Evolutionary conservation across 2,329 filamentous ascomycete species (phyloP), one percentile per base, ranked within the genome.

Genomic region (Teratosphaeria gauchensis): DNA sequence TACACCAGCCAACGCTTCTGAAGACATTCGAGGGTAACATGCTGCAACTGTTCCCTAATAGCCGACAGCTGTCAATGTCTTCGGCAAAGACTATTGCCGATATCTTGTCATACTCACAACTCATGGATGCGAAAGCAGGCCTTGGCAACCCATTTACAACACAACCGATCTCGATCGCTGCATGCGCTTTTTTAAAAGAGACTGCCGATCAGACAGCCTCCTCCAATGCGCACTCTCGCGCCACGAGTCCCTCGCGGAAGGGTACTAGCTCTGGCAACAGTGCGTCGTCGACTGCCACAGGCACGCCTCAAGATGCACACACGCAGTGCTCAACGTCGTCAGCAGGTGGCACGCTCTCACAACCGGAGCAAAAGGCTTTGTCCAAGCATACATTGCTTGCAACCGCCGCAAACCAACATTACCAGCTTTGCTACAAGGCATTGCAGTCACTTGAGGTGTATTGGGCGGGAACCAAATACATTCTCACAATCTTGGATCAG

Each of bases 51-150:
- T 84, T 90, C 42, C 84, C 87, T 0, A 89, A 94, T 68, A 94
- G 89, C 63, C 85, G 89, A 58, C 89, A 94, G 70, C 68, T 85
- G 4, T 90, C 88, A 61, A 92, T 92, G 87, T 92, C 88, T 14
- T 92, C 89, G 28, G 91, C 90, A 12, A 95, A 95, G 75, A 95
- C 90, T 0, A 94, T 95, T 61, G 90, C 89, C 35, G 90, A 95
- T 66, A 95, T 95, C 16, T 75, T 95, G 8, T 87, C 88, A 0
- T 95, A 95, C 71, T 89, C 90, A 0, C 89, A 95, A 68, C 76
- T 95, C 9, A 89, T 94, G 56, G 89, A 95, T 70, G 85, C 88
- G 0, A 91, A 89, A 71, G 92, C 90, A 65, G 90, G 92, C 58
- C 86, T 92, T 35, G 89, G 90, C 1, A 95, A 94, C 60, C 90